A percentile compares a stretch with the other conserved stretches of the same genome.
Conservation (phyloP, 1,284 basidiomycete genomes). For the Tetrapyrgos nigripes region DNA sequence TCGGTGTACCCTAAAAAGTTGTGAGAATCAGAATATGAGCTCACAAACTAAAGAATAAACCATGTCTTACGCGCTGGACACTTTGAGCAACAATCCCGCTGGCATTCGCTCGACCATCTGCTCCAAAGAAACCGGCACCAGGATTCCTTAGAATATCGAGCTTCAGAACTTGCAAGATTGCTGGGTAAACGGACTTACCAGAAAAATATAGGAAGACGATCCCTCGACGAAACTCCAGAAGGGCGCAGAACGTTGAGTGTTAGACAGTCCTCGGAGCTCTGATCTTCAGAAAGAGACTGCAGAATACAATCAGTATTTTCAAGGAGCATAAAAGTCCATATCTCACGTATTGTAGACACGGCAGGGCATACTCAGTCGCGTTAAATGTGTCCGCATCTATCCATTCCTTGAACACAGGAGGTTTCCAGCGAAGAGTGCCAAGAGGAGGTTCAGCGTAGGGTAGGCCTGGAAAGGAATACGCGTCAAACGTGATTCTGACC, state of each 20-base stretch:
- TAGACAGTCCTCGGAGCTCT: conserved; percentile 12
- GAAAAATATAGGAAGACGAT: not conserved
- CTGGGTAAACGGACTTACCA: conserved; percentile 7
- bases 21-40: no score
- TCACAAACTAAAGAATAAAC: no score
- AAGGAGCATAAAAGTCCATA: not conserved
- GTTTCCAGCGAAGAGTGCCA: not conserved
- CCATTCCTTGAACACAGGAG: conserved; percentile 1
- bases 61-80: no score
- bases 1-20: conserved; percentile 55
- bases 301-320: not conserved
- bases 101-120: no score
- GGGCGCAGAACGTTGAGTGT: conserved; percentile 12
- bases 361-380: conserved; percentile 3
- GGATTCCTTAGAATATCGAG: conserved; percentile 9
- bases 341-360: conserved; percentile 5
- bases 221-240: not conserved
- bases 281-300: conserved; percentile 11
- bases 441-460: conserved; percentile 2
- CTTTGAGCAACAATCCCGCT: no score
- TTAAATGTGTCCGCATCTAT: not conserved
- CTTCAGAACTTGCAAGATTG: conserved; percentile 14
- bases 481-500: no score
- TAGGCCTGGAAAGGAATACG: not conserved
- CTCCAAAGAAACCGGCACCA: conserved; percentile 4